These are phyloP conservation scores for Fraxinus americana DNA, from an alignment of 257 asterid genomes.

Conservation along the genomic window DNA sequence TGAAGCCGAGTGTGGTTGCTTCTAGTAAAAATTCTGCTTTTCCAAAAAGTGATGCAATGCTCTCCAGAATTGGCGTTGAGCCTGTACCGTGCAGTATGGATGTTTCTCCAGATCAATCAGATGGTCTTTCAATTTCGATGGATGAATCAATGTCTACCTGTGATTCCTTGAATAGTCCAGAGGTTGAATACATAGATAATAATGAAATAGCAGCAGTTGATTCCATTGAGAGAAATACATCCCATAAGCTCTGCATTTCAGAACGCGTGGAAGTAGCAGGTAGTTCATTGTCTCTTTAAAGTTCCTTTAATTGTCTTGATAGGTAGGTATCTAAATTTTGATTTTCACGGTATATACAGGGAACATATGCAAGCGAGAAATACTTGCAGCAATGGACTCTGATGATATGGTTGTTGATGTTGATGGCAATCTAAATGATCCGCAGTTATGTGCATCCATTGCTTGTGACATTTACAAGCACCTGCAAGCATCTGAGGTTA, in stretches of 20 bases:
- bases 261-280: conserved; percentile 57
- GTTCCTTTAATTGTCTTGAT: conserved; percentile 2
- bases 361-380: conserved; percentile 64
- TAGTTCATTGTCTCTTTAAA: conserved; percentile 26
- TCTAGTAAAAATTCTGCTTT: conserved; percentile 32
- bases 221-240: conserved; percentile 66
- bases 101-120: conserved; percentile 55
- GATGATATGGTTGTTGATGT: conserved; percentile 51
- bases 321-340: not conserved
- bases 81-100: conserved; percentile 38
- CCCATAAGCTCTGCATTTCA: conserved; percentile 62
- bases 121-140: conserved; percentile 64
- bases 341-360: conserved; percentile 31
- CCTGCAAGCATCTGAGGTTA: conserved; percentile 88
- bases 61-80: conserved; percentile 28
- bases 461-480: conserved; percentile 92
- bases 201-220: conserved; percentile 53
- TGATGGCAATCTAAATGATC: conserved; percentile 69
- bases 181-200: conserved; percentile 75
- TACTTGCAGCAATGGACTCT: conserved; percentile 39
- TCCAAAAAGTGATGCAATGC: conserved; percentile 36
- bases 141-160: conserved; percentile 88
- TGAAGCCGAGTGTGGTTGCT: conserved; percentile 45
- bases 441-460: conserved; percentile 83
- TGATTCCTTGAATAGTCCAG: conserved; percentile 82